Conservation (phyloP, 139 green algal genomes). For the Microglena sp. region DNA sequence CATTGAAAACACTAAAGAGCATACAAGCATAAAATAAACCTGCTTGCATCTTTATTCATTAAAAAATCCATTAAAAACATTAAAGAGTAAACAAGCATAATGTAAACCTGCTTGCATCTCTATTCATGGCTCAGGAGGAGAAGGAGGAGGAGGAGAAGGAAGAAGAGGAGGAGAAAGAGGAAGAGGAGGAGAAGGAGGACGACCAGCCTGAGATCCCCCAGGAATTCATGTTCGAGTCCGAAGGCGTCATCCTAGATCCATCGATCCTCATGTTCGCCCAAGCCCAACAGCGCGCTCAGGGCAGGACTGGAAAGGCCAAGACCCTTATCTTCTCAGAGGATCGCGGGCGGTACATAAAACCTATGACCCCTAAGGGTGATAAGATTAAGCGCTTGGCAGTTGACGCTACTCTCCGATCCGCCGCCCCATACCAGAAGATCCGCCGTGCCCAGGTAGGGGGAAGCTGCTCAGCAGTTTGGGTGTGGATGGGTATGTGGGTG, state of each 20-base stretch:
- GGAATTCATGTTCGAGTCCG: constrained; percentile 97
- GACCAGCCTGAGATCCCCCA: constrained; percentile 72
- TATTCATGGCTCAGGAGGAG: constrained; percentile 24
- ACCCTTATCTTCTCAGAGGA: constrained; percentile 95
- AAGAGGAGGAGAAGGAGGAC: constrained; percentile 62
- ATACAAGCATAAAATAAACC: no score
- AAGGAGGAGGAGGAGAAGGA: constrained; percentile 59
- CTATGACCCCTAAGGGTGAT: constrained; percentile 89
- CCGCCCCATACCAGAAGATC: constrained; percentile 87
- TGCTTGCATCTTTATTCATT: no score
- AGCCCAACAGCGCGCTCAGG: constrained; percentile 80
- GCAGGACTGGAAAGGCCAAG: constrained; percentile 84
- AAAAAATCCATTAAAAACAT: constrained; percentile 1
- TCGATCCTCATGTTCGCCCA: constrained; percentile 87
- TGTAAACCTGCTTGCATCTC: background rate
- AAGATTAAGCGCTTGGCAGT: constrained; percentile 90
- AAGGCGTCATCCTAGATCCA: constrained; percentile 90
- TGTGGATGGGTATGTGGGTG: no score
- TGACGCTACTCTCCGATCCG: constrained; percentile 90
- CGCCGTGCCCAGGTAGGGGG: constrained; percentile 36
- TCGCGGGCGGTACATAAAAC: constrained; percentile 89
- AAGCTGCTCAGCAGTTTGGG: background rate
- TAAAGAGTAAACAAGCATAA: background rate
- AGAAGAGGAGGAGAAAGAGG: constrained; percentile 71
- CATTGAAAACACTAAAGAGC: no score